Evolutionary conservation across 148 eudicot genomes (phyloP), one percentile per base, ranked within the genome.

Genomic region (Linanthus parryae): DNA sequence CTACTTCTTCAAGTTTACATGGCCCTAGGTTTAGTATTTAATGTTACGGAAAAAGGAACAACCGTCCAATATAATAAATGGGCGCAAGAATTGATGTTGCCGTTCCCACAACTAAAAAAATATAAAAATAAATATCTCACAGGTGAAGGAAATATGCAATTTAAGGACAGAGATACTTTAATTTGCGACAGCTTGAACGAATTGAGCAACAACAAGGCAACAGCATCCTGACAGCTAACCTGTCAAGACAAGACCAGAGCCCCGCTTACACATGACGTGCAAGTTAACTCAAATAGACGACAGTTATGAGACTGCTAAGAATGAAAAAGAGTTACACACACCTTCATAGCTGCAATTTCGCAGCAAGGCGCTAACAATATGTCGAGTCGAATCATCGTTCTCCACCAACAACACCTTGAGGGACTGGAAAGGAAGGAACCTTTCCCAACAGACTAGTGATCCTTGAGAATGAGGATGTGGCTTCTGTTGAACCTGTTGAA

Each of bases 341-440:
- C 95, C 95, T 72, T 85, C 89, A 58, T 82, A 85, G 66, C 89
- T 82, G 73, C 95, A 85, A 40, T 85, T 85, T 28, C 82, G 75
- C 44, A 85, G 81, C 63, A 85, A 64, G 20, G 95, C 95, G 55
- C 81, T 74, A 59, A 85, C 89, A 36, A 85, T 68, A 59, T 85
- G 95, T 26, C 95, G 89, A 44, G 95, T 85, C 37, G 83, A 72
- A 61, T 79, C 95, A 59, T 85, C 95, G 34, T 71, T 72, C 68
- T 85, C 95, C 24, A 85, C 89, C 23, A 85, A 72, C 49, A 85
- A 64, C 42, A 85, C 86, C 68, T 75, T 85, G 20, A 79, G 76
- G 48, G 86, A 58, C 72, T 72, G 59, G 15, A 79, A 44, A 48
- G 85, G 95, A 51, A 85, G 77, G 69, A 82, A 82, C 71, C 77